Base-by-base conservation (phyloP, 768 basidiomycete species). In the Auricularia auricula-judae region DNA sequence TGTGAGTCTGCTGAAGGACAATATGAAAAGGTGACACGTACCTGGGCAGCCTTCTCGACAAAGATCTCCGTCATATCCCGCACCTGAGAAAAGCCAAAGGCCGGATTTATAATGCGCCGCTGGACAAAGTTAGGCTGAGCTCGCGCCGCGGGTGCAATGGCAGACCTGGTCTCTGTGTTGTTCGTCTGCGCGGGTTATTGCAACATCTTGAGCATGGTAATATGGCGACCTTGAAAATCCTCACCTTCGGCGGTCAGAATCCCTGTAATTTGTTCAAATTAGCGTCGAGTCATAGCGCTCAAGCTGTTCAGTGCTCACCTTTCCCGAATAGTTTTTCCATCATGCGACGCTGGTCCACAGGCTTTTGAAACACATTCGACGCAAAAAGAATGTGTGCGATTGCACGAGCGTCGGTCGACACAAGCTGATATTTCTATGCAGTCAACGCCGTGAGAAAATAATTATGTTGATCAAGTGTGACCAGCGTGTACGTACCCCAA, bases 341-440 rank as follows among this genome's bases (percentile, higher is more conserved):
- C 44, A 64, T 70, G 39, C 72, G 75, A 10, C 81, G 75, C 4
- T 72, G 67, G 0, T 70, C 67, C 12, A 77, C 75, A 0, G 86
- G 79, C 67, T 88, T 89, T 65, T 82, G 80, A 66, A 85, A 89
- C 39, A 77, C 74, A 36, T 79, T 72, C 33, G 74, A 75, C 63
- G 87, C 84, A 66, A 79, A 78, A 12, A 92, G 75, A 62, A 93
- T 76, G 67, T 91, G 84, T 54, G 80, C 79, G 39, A 91, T 51
- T 0, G 87, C 88, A 33, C 82, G 81, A 0, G 82, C 75, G 68
- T 91, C 90, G 62, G 77, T 71, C 0, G 86, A 88, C 70, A 79
- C 80, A 7, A 89, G 72, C 7, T 33, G 23, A 16, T 72, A 63
- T 4, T 64, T 54, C 78, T 80, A 59, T 23, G 29, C 29, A 35